phyloP scores from a whole-genome alignment of 148 eudicot genomes.

The Talinum fruticosum region DNA sequence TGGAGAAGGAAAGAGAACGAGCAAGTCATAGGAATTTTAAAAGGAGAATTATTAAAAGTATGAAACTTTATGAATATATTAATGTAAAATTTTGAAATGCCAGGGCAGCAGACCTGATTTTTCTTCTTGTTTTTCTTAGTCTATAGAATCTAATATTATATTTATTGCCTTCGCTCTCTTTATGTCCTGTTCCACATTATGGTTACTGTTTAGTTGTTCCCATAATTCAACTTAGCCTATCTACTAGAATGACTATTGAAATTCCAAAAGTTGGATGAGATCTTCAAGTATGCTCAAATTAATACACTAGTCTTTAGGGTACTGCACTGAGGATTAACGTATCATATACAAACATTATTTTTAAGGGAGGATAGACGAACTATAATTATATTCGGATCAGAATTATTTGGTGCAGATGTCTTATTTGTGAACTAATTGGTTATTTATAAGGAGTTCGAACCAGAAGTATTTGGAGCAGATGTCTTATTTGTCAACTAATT shows the following conservation, averaged over 20 bases:
- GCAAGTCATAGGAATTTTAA: slow-evolving; percentile 45
- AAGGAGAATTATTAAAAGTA: slow-evolving; percentile 30
- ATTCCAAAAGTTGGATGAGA: slow-evolving; percentile 12
- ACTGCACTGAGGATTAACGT: too few relatives aligned
- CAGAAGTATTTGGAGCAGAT: neutral
- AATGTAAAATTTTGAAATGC: slow-evolving; percentile 42
- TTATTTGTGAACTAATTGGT: neutral
- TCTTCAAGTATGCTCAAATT: slow-evolving; percentile 13
- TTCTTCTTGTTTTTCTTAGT: slow-evolving; percentile 62
- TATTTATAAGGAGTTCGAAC: neutral
- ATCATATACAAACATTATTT: too few relatives aligned
- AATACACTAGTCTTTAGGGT: too few relatives aligned
- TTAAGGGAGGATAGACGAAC: neutral
- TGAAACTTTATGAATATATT: slow-evolving; percentile 32
- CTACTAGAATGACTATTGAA: slow-evolving; percentile 33
- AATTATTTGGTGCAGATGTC: neutral
- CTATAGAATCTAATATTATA: slow-evolving; percentile 44
- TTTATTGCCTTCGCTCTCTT: slow-evolving; percentile 15
- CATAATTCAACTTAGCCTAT: slow-evolving; percentile 19
- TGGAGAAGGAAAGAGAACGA: slow-evolving; percentile 54
- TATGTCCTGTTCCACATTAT: slow-evolving; percentile 31
- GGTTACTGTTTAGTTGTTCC: slow-evolving; percentile 14
- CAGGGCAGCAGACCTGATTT: slow-evolving; percentile 39
- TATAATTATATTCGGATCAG: neutral
- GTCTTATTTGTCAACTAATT: neutral